A percentile compares a stretch with the other conserved stretches of the same genome.
Conservation (phyloP, 192 early-diverging fungal genomes). For the Linnemannia hyalina region DNA sequence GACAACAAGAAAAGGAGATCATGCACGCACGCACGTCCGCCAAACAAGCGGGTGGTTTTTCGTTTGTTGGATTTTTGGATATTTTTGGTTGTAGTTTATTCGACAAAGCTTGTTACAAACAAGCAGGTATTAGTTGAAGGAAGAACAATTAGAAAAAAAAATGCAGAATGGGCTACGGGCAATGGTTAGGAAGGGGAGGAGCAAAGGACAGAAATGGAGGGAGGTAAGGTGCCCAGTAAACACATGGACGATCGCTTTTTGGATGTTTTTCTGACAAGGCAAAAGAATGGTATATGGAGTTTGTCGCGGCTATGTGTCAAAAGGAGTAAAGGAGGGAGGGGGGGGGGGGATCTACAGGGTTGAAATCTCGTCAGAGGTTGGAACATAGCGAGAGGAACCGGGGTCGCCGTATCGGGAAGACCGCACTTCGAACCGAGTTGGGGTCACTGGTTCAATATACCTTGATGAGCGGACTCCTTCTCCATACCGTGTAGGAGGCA, state of each 20-base stretch:
- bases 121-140: neutral
- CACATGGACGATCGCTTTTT: neutral
- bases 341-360: neutral
- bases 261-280: too few relatives aligned
- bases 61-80: too few relatives aligned
- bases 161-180: neutral
- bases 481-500: neutral
- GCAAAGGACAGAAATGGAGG: neutral
- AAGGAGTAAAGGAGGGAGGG: neutral
- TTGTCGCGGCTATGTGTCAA: neutral
- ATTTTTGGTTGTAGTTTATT: too few relatives aligned
- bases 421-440: neutral
- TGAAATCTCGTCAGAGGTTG: neutral
- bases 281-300: neutral
- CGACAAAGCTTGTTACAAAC: too few relatives aligned
- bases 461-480: neutral
- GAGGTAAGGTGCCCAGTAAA: neutral
- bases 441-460: neutral
- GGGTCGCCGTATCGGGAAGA: neutral
- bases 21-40: neutral
- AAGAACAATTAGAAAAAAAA: neutral
- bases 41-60: neutral
- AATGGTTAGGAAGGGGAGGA: neutral
- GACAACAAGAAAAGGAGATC: neutral
- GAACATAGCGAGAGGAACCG: neutral